Evolutionary conservation across 2,329 filamentous ascomycete genomes (phyloP).

Genomic region (Fonsecaea erecta): DNA sequence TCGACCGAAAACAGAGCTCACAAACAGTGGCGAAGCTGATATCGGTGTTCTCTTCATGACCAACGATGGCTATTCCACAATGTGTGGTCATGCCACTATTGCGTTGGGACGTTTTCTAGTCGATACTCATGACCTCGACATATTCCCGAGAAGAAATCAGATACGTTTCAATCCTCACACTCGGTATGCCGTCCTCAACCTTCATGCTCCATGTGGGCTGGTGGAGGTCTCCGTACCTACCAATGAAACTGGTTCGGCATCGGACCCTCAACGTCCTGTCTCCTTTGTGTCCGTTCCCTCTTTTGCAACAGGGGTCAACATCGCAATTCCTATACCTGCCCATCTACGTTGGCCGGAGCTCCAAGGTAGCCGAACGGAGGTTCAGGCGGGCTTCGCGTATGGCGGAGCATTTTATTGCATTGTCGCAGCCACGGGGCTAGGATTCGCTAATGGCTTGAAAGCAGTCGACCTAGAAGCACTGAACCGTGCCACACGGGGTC

Average conservation of each 20-base stretch:
- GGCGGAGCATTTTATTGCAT: conserved; percentile 54
- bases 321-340: conserved; percentile 42
- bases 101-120: conserved; percentile 53
- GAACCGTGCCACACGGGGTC: conserved; percentile 41
- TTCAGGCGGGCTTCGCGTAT: conserved; percentile 43
- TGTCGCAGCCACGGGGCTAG: conserved; percentile 45
- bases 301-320: conserved; percentile 45
- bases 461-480: conserved; percentile 42
- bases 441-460: conserved; percentile 41
- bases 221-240: conserved; percentile 50
- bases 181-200: conserved; percentile 41
- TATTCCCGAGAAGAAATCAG: conserved; percentile 47
- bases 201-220: conserved; percentile 55
- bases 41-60: conserved; percentile 56
- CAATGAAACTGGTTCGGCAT: conserved; percentile 37
- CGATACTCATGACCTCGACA: conserved; percentile 46
- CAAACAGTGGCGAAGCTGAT: conserved; percentile 48
- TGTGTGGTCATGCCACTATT: conserved; percentile 59
- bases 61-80: conserved; percentile 56
- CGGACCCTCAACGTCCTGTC: conserved; percentile 47
- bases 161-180: conserved; percentile 40
- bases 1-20: conserved; percentile 49
- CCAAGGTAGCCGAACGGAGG: neutral
- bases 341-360: conserved; percentile 49
- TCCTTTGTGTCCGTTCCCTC: conserved; percentile 51